Conservation (phyloP, 371 early-diverging fungal species). For the Mucor piriformis region DNA sequence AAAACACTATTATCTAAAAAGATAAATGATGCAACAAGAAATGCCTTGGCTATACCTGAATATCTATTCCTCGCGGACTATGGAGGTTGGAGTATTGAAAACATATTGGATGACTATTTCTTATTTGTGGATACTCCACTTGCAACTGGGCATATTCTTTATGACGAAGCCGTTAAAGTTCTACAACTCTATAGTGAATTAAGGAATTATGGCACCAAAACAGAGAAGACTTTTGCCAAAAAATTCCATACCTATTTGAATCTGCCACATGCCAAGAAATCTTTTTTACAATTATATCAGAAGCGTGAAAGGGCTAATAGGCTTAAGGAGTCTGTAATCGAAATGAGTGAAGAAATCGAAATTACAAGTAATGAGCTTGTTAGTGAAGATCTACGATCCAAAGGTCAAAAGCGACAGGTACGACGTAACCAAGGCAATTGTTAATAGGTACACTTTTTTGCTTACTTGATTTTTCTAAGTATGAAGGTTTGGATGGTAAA, state of each 20-base stretch:
- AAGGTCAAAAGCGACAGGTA: conserved; percentile 23
- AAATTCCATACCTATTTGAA: too few relatives aligned
- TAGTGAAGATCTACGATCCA: conserved; percentile 13
- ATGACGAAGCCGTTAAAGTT: too few relatives aligned
- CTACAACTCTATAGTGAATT: too few relatives aligned
- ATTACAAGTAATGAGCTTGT: conserved; percentile 20
- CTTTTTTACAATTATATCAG: too few relatives aligned
- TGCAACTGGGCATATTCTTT: conserved; percentile 12
- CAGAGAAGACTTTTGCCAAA: too few relatives aligned
- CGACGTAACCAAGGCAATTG: neutral
- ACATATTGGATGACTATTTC: too few relatives aligned
- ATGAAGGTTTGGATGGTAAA: conserved; percentile 2
- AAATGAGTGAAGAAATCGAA: conserved; percentile 16
- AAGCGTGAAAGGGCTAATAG: too few relatives aligned
- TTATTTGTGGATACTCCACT: too few relatives aligned
- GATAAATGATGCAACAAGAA: too few relatives aligned
- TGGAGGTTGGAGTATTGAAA: conserved; percentile 6
- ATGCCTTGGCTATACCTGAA: conserved; percentile 3
- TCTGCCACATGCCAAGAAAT: too few relatives aligned
- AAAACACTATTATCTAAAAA: too few relatives aligned
- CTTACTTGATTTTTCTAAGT: conserved; percentile 9
- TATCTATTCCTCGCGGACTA: neutral
- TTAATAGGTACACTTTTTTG: conserved; percentile 10
- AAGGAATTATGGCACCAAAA: too few relatives aligned
- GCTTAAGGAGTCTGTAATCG: conserved; percentile 8